Evolutionary conservation across 805 yeast species (phyloP).

Genomic region (Metschnikowia picachoensis): DNA sequence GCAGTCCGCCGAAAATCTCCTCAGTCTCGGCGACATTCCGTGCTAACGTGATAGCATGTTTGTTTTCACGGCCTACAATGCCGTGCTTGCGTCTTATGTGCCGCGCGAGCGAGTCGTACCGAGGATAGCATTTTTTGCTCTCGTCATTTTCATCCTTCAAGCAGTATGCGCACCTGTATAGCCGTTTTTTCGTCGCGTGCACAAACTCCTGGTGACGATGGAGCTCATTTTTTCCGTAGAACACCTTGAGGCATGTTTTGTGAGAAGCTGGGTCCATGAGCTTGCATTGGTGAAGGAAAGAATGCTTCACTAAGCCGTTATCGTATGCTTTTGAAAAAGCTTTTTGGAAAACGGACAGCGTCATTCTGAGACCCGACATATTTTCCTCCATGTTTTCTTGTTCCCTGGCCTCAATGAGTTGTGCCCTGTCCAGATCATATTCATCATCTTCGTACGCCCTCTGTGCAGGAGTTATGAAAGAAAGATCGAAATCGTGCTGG

Average conservation of each 20-base stretch:
- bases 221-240: constrained; percentile 42
- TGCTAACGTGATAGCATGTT: constrained; percentile 42
- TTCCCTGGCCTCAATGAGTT: constrained; percentile 2
- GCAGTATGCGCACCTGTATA: constrained; percentile 41
- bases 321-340: constrained; percentile 11
- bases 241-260: constrained; percentile 35
- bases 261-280: constrained; percentile 31
- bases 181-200: constrained; percentile 41
- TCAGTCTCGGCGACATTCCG: constrained; percentile 35
- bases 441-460: constrained; percentile 7
- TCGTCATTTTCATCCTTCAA: constrained; percentile 25
- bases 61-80: constrained; percentile 42
- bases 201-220: constrained; percentile 44
- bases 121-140: constrained; percentile 39
- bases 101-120: constrained; percentile 43
- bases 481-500: constrained; percentile 3
- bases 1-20: constrained; percentile 1
- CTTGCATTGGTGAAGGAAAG: constrained; percentile 38
- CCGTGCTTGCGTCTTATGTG: constrained; percentile 44
- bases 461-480: constrained; percentile 5
- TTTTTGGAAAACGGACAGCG: constrained; percentile 13
- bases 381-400: background rate
- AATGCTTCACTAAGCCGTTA: constrained; percentile 7
- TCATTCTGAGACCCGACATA: constrained; percentile 5
- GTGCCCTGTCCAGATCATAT: constrained; percentile 6